These are phyloP conservation scores for Iris pallida DNA, from an alignment of 116 monocot genomes.

Conservation along the genomic window DNA sequence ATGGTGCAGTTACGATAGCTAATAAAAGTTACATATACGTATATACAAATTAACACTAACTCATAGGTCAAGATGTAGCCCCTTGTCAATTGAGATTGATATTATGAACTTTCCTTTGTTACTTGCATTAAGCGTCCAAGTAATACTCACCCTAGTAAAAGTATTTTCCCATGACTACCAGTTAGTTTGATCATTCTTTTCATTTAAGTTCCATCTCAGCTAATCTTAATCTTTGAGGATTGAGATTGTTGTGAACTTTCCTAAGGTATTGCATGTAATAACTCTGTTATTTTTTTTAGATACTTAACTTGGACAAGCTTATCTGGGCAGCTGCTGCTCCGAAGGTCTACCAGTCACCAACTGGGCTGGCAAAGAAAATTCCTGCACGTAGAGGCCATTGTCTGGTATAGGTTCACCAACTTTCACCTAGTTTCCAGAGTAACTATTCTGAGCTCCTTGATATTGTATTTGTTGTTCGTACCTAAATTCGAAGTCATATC, in stretches of 20 bases:
- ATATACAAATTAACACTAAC: no score
- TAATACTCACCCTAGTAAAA: no score
- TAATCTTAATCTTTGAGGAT: background rate
- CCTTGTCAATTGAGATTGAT: no score
- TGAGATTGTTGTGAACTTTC: background rate
- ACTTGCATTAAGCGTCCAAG: no score
- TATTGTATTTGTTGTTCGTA: no score
- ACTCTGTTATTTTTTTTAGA: conserved; percentile 34
- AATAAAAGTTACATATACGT: no score
- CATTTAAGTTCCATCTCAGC: background rate
- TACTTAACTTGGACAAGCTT: conserved; percentile 81
- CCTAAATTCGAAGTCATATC: no score
- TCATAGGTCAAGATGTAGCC: no score
- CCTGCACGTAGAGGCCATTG: conserved; percentile 90
- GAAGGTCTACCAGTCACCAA: conserved; percentile 59
- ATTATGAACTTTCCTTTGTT: no score
- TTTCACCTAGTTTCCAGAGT: background rate
- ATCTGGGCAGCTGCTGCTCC: conserved; percentile 68
- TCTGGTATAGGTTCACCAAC: conserved; percentile 44
- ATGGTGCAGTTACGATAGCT: no score
- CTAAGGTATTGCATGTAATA: background rate
- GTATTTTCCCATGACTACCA: background rate
- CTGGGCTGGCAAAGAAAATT: conserved; percentile 53
- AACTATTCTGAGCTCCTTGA: background rate
- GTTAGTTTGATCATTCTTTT: background rate